A percentile compares a stretch with the other conserved stretches of the same genome.
These are phyloP conservation scores for Boehmeria nivea DNA, from an alignment of 306 rosid genomes.

Conservation along the genomic window DNA sequence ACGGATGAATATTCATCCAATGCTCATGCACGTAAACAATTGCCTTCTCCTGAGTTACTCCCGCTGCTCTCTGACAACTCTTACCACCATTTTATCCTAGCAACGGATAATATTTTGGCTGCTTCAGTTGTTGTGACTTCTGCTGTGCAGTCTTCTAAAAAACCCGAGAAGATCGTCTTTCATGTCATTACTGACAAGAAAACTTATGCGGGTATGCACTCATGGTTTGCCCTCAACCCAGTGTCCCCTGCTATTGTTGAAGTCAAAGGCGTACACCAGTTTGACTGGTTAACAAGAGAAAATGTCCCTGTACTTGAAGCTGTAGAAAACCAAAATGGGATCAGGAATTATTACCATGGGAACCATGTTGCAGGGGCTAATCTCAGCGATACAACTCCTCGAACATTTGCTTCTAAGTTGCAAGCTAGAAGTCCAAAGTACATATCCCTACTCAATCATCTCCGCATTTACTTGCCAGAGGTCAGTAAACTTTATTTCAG, in stretches of 20 bases:
- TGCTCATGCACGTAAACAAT: conserved; percentile 95
- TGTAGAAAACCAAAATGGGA: conserved; percentile 81
- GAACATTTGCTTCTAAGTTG: conserved; percentile 69
- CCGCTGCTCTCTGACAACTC: conserved; percentile 81
- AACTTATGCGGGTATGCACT: conserved; percentile 98
- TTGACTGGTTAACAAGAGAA: conserved; percentile 99
- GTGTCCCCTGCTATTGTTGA: conserved; percentile 85
- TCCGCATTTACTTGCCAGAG: conserved; percentile 97
- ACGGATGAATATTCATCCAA: conserved; percentile 98
- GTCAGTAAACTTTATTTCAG: conserved; percentile 28
- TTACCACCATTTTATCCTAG: conserved; percentile 78
- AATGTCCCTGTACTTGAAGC: conserved; percentile 99
- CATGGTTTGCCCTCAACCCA: conserved; percentile 98
- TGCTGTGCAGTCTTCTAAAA: conserved; percentile 68
- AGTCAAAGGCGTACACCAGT: conserved; percentile 94
- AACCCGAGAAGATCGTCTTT: conserved; percentile 85
- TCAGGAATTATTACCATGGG: conserved; percentile 91
- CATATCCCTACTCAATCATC: conserved; percentile 92
- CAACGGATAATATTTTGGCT: conserved; percentile 95
- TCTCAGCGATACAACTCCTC: conserved; percentile 68
- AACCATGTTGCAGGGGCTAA: conserved; percentile 64
- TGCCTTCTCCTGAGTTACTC: conserved; percentile 93
- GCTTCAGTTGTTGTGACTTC: conserved; percentile 98
- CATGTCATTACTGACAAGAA: conserved; percentile 97
- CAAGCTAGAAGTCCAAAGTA: conserved; percentile 98